Conservation (phyloP, 495 filamentous ascomycete genomes). For the Wilcoxina mikolae region DNA sequence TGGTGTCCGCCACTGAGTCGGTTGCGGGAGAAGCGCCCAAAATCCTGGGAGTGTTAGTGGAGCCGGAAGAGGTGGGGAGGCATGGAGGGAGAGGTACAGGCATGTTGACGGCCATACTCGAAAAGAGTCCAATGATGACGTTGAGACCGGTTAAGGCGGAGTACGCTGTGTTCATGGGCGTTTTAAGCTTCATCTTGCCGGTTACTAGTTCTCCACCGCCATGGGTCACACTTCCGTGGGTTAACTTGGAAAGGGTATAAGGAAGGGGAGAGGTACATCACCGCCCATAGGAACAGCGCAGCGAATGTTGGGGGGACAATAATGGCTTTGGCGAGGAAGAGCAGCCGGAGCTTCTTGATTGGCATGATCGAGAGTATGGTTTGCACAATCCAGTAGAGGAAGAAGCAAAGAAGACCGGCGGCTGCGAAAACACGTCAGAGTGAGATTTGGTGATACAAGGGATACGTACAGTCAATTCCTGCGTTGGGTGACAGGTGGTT, state of each 20-base stretch:
- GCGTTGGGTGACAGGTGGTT: slow-evolving; percentile 35
- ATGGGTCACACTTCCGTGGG: slow-evolving; percentile 26
- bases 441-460: neutral
- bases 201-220: slow-evolving; percentile 31
- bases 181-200: slow-evolving; percentile 29
- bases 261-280: slow-evolving; percentile 18
- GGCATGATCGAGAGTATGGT: slow-evolving; percentile 35
- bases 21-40: slow-evolving; percentile 31
- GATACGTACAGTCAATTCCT: slow-evolving; percentile 32
- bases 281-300: slow-evolving; percentile 39
- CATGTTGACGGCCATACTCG: slow-evolving; percentile 35
- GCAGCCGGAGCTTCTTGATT: slow-evolving; percentile 36
- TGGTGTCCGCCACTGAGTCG: slow-evolving; percentile 29
- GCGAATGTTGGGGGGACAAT: slow-evolving; percentile 37
- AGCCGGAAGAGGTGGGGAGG: neutral
- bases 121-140: slow-evolving; percentile 35
- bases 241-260: neutral
- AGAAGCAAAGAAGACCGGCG: slow-evolving; percentile 36
- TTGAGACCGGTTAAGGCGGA: slow-evolving; percentile 34
- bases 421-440: slow-evolving; percentile 15
- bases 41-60: slow-evolving; percentile 17
- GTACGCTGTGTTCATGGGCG: slow-evolving; percentile 33
- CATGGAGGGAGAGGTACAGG: slow-evolving; percentile 11
- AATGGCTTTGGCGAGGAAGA: slow-evolving; percentile 44
- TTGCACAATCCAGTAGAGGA: slow-evolving; percentile 38